phyloP scores from a whole-genome alignment of 768 basidiomycete genomes.

The Mycena vitilis region DNA sequence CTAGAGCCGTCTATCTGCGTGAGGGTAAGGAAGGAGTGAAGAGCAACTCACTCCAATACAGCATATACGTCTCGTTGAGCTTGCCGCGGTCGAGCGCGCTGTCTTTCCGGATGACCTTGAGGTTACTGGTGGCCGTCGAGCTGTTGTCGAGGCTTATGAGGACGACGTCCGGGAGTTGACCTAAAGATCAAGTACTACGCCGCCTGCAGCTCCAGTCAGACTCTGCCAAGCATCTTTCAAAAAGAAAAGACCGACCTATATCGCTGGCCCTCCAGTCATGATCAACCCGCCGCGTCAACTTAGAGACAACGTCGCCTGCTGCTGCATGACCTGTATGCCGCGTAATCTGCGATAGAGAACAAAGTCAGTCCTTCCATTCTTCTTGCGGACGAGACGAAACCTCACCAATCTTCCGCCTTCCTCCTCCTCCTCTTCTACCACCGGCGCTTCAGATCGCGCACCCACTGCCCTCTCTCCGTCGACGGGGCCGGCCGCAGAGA shows the following conservation, averaged over 20 bases:
- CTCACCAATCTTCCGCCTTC: constrained; percentile 82
- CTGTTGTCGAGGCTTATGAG: constrained; percentile 86
- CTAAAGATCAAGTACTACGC: constrained; percentile 78
- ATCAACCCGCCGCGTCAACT: constrained; percentile 88
- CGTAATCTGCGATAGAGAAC: constrained; percentile 69
- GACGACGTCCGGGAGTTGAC: constrained; percentile 76
- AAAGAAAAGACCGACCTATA: too few relatives aligned
- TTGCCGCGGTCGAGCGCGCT: constrained; percentile 83
- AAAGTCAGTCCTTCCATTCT: background rate
- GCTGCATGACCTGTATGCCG: constrained; percentile 80
- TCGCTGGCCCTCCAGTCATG: constrained; percentile 77
- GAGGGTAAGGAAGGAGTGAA: too few relatives aligned
- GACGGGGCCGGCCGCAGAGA: constrained; percentile 44
- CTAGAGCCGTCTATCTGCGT: constrained; percentile 51
- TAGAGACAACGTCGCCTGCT: constrained; percentile 89
- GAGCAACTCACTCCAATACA: constrained; percentile 73
- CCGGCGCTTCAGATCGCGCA: constrained; percentile 40
- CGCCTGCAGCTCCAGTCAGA: too few relatives aligned
- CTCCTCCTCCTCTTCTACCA: constrained; percentile 58
- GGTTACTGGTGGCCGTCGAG: constrained; percentile 81
- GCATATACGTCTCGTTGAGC: constrained; percentile 71
- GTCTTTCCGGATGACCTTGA: constrained; percentile 81
- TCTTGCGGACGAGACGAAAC: too few relatives aligned
- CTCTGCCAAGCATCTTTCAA: too few relatives aligned
- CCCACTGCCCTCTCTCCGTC: constrained; percentile 37